These are phyloP conservation scores for Paraphaeosphaeria sporulosa DNA, from an alignment of 2,329 filamentous ascomycete species.

Conservation along the genomic window DNA sequence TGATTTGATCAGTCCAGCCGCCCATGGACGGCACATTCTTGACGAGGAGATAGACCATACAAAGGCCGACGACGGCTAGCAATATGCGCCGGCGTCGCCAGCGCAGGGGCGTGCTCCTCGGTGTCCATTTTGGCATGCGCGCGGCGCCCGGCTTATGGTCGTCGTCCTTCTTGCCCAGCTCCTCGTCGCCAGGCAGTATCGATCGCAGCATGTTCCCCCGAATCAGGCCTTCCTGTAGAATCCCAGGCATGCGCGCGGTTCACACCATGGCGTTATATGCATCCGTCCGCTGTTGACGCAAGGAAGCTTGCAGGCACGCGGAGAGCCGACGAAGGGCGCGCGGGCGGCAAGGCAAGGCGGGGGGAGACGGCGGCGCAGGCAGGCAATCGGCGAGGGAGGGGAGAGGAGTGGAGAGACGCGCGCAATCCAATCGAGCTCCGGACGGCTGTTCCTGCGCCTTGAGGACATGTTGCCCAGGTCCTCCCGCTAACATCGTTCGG, in stretches of 20 bases:
- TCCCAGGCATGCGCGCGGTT: slow-evolving; percentile 35
- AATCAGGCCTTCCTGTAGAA: slow-evolving; percentile 36
- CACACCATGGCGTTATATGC: slow-evolving; percentile 34
- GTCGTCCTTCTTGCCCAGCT: slow-evolving; percentile 71
- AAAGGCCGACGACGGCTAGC: slow-evolving; percentile 46
- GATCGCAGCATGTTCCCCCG: slow-evolving; percentile 46
- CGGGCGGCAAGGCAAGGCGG: not conserved
- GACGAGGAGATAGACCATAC: slow-evolving; percentile 69
- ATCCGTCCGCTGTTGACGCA: slow-evolving; percentile 23
- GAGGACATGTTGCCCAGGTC: slow-evolving; percentile 13
- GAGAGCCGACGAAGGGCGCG: not conserved
- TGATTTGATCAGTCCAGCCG: slow-evolving; percentile 1
- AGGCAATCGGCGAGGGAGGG: not conserved
- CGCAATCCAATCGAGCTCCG: slow-evolving; percentile 2
- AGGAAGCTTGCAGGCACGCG: slow-evolving; percentile 20
- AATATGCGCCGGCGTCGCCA: slow-evolving; percentile 61
- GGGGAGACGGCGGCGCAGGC: not conserved
- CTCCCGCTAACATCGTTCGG: not conserved
- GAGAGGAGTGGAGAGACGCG: not conserved
- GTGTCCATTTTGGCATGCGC: slow-evolving; percentile 40
- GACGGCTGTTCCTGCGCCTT: not conserved
- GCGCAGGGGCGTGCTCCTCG: slow-evolving; percentile 40
- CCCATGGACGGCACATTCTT: slow-evolving; percentile 63
- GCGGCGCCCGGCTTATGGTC: slow-evolving; percentile 57
- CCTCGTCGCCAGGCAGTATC: slow-evolving; percentile 63